phyloP scores from a whole-genome alignment of 306 rosid species.

The Quercus parvula region DNA sequence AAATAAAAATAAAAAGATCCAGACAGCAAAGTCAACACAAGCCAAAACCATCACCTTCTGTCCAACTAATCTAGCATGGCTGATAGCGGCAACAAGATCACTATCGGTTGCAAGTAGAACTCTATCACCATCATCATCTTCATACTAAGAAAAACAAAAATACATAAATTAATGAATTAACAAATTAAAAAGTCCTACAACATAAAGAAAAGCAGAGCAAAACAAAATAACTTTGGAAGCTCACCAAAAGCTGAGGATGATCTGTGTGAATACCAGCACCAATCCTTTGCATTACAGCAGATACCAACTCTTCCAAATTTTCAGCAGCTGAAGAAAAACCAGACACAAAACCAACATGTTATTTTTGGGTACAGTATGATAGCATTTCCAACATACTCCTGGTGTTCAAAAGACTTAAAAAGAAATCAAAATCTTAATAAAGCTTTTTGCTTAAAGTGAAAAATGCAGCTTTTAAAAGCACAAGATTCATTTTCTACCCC shows the following conservation, averaged over 20 bases:
- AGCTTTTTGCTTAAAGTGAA: too few species aligned
- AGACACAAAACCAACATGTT: constrained; percentile 9
- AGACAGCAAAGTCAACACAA: constrained; percentile 13
- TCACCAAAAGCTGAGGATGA: constrained; percentile 71
- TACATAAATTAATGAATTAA: background rate
- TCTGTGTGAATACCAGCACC: constrained; percentile 32
- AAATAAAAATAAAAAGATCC: background rate
- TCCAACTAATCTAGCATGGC: constrained; percentile 64
- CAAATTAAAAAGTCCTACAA: background rate
- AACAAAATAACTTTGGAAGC: constrained; percentile 18
- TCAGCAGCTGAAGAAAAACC: constrained; percentile 52
- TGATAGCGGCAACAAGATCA: constrained; percentile 75
- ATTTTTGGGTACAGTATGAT: background rate
- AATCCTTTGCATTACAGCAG: constrained; percentile 64
- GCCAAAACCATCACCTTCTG: constrained; percentile 55
- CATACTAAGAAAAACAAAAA: constrained; percentile 50
- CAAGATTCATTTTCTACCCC: too few species aligned
- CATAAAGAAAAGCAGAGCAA: constrained; percentile 13
- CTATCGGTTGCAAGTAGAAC: constrained; percentile 65
- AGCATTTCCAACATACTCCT: background rate
- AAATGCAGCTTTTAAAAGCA: background rate
- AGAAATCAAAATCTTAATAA: background rate
- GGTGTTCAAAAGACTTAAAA: background rate
- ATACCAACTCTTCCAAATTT: constrained; percentile 64
- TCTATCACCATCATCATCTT: constrained; percentile 94